Conservation (phyloP, 2,329 filamentous ascomycete genomes). For the Phialophora chinensis region DNA sequence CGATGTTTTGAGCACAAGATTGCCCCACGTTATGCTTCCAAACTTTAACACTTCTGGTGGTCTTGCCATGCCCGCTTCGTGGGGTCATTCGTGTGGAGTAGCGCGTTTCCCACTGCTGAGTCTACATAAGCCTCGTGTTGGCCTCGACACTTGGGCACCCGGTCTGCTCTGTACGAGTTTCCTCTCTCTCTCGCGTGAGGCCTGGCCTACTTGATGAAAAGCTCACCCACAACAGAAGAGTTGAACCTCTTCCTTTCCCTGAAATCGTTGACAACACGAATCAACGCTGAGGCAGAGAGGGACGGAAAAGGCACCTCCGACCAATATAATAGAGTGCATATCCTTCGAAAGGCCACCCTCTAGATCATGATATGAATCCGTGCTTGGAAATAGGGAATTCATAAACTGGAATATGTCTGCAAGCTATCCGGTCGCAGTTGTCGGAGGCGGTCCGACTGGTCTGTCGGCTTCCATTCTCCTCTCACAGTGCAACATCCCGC, state of each 20-base stretch:
- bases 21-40: background rate
- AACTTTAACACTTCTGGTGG: background rate
- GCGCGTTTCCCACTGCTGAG: background rate
- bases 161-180: background rate
- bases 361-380: background rate
- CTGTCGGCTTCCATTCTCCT: slow-evolving; percentile 44
- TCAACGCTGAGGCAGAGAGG: background rate
- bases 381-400: background rate
- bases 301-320: background rate
- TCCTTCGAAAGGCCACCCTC: background rate
- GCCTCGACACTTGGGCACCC: background rate
- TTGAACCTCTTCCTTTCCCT: too few relatives aligned
- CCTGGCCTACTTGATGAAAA: background rate
- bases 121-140: background rate
- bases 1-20: background rate
- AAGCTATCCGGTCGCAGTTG: slow-evolving; percentile 39
- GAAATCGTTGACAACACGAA: background rate
- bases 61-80: background rate
- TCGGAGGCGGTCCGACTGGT: slow-evolving; percentile 45
- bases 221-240: background rate
- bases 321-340: background rate
- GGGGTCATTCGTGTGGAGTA: slow-evolving; percentile 1
- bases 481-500: slow-evolving; percentile 40
- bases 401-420: background rate
- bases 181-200: background rate